Conservation (phyloP, 345 rosid species). For the Crucihimalaya himalaica region DNA sequence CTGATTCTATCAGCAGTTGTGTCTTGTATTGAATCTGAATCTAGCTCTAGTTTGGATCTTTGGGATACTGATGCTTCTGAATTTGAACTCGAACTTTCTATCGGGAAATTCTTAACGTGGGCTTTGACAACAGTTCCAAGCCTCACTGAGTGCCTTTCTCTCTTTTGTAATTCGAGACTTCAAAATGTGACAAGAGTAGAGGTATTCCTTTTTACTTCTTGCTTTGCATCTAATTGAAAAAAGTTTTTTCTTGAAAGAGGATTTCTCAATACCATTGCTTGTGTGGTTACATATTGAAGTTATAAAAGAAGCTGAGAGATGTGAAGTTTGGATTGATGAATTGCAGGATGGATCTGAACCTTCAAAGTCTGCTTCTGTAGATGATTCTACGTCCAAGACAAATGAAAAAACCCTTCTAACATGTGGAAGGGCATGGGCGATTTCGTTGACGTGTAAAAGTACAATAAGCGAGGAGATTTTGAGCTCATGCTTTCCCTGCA, state of each 20-base stretch:
- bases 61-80: conserved; percentile 58
- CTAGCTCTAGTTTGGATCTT: conserved; percentile 49
- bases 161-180: conserved; percentile 60
- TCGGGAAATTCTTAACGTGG: conserved; percentile 72
- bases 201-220: conserved; percentile 44
- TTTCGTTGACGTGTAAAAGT: conserved; percentile 54
- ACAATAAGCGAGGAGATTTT: conserved; percentile 57
- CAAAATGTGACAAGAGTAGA: conserved; percentile 32
- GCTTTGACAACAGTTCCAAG: conserved; percentile 53
- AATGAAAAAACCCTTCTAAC: conserved; percentile 48
- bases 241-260: neutral
- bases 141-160: conserved; percentile 62
- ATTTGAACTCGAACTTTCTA: conserved; percentile 61
- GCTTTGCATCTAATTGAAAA: neutral
- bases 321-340: conserved; percentile 22
- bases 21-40: conserved; percentile 57
- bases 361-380: conserved; percentile 43
- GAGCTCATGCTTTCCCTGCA: conserved; percentile 46
- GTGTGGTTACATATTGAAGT: neutral
- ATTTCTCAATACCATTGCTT: neutral
- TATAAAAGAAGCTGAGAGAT: neutral
- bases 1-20: conserved; percentile 64
- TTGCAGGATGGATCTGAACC: conserved; percentile 53
- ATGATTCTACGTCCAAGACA: conserved; percentile 39
- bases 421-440: conserved; percentile 69